Base-by-base conservation (phyloP, 352 stramenopile genomes). In the Globisporangium perplexum region DNA sequence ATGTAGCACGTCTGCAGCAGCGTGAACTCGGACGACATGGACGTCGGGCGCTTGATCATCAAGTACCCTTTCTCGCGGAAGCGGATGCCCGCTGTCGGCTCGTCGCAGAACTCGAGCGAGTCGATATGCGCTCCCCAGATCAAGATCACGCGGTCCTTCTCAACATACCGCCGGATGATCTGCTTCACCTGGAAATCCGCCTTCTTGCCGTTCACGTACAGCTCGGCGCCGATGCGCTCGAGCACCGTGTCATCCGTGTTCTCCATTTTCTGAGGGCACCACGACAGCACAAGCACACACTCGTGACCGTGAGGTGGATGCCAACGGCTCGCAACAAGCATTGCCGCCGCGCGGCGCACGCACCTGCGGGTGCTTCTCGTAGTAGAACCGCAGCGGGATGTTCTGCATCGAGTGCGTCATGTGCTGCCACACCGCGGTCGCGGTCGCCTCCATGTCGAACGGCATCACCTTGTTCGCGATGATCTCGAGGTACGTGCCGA, bases 41-140 rank as follows among this genome's bases (percentile, higher is more conserved):
- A 59, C 26, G 57, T 64, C 20, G 68, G 65, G 23, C 68, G 70
- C 58, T 70, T 69, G 47, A 81, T 59, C 35, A 86, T 59, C 33
- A 86, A 64, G 47, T 78, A 86, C 0, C 75, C 75, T 46, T 77
- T 73, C 46, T 86, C 75, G 18, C 71, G 64, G 43, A 86, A 83
- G 55, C 71, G 63, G 8, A 67, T 69, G 1, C 72, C 74, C 7
- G 63, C 47, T 12, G 77, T 62, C 23, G 69, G 67, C 22, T 71
- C 63, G 30, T 68, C 64, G 23, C 60, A 68, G 61, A 86, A 84
- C 60, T 72, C 71, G 42, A 79, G 57, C 4, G 71, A 68, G 31
- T 83, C 65, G 54, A 81, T 82, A 54, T 78, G 70, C 20, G 72
- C 70, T 35, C 62, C 60, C 72, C 72, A 86, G 17, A 81, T 72